Percentiles rank a stretch among this genome's conserved stretches.
Evolutionary conservation across 257 asterid genomes (phyloP).

Genomic region (Apocynum venetum): DNA sequence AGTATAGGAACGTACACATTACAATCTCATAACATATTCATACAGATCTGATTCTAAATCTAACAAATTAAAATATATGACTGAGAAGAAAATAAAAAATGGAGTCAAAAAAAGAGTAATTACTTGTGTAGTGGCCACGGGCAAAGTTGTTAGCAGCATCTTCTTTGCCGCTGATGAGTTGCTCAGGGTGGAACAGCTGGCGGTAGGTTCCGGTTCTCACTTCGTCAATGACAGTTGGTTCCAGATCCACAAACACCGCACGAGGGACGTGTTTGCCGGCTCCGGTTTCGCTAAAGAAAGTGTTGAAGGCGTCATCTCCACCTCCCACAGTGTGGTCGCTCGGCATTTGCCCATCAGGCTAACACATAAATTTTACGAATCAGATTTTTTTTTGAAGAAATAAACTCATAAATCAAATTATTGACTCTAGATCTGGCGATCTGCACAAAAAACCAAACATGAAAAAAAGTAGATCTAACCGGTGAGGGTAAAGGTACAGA

Average conservation of each 20-base stretch:
- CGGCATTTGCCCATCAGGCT: slow-evolving; percentile 98
- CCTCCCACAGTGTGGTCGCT: slow-evolving; percentile 82
- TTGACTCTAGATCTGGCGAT: slow-evolving; percentile 5
- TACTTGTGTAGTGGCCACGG: slow-evolving; percentile 85
- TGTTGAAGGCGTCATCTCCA: slow-evolving; percentile 94
- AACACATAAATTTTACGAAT: not conserved
- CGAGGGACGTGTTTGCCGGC: slow-evolving; percentile 98
- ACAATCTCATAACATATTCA: not conserved
- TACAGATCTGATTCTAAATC: not conserved
- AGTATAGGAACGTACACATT: not conserved
- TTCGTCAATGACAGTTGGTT: slow-evolving; percentile 92
- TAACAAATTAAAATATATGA: no score
- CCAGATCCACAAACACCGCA: slow-evolving; percentile 88
- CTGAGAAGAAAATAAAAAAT: not conserved
- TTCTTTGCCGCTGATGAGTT: slow-evolving; percentile 89
- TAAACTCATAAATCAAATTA: not conserved
- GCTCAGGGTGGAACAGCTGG: slow-evolving; percentile 91
- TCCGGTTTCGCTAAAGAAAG: slow-evolving; percentile 92
- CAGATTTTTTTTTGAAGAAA: not conserved
- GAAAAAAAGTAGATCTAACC: slow-evolving; percentile 6
- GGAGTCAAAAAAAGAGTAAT: not conserved
- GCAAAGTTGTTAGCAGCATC: slow-evolving; percentile 97
- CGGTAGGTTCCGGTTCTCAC: slow-evolving; percentile 90
- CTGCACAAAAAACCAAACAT: not conserved
- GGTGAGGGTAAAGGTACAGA: not conserved